phyloP scores from a whole-genome alignment of 495 filamentous ascomycete genomes.

The Talaromyces proteolyticus region DNA sequence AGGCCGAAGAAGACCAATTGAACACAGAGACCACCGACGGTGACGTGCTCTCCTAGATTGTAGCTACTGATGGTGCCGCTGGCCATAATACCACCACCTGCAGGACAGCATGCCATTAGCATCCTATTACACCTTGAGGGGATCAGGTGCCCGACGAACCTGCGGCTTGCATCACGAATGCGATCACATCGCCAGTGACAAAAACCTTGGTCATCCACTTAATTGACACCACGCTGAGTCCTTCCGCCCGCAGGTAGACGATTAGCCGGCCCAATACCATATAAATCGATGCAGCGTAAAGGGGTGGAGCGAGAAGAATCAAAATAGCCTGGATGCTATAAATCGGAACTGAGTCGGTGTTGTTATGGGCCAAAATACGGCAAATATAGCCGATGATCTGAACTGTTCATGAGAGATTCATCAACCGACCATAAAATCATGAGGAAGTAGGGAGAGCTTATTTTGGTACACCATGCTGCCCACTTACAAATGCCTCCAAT shows the following conservation, averaged over 20 bases:
- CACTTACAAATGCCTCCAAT: no score
- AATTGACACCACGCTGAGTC: constrained; percentile 12
- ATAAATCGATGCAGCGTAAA: constrained; percentile 52
- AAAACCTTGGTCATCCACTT: constrained; percentile 31
- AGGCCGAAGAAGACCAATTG: constrained; percentile 38
- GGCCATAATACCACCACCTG: background rate
- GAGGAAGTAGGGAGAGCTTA: no score
- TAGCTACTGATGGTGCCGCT: background rate
- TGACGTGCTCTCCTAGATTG: constrained; percentile 30
- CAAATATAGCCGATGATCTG: constrained; percentile 54
- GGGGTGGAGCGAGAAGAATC: constrained; percentile 15
- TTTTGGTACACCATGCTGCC: no score
- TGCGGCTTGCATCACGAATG: constrained; percentile 22
- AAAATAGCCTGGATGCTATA: constrained; percentile 32
- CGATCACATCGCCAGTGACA: constrained; percentile 27
- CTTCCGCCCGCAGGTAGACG: constrained; percentile 38
- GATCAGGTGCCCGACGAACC: no score
- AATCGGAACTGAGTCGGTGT: constrained; percentile 12
- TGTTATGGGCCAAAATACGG: constrained; percentile 30
- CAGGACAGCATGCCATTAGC: no score
- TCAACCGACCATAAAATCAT: no score
- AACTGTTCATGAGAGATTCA: no score
- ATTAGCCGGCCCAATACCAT: constrained; percentile 51
- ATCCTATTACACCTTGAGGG: no score
- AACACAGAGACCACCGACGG: constrained; percentile 33